Evolutionary conservation across 306 rosid species (phyloP), one percentile per base, ranked within the genome.

Genomic region (Rosa lucieae): DNA sequence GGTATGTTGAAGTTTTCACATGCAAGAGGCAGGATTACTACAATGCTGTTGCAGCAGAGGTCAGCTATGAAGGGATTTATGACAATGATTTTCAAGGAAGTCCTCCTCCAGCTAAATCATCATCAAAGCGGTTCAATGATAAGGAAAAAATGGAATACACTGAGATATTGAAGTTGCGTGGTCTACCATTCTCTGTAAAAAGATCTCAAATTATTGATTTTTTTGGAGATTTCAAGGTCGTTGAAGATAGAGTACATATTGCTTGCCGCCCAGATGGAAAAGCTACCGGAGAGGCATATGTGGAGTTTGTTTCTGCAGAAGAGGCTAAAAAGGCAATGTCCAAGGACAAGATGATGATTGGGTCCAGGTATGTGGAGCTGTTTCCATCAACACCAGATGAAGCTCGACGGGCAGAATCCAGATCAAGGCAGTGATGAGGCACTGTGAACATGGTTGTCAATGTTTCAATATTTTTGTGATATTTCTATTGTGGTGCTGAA

Each of bases 291-390:
- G 99, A 96, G 82, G 99, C 99, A 43, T 96, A 84, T 48, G 99
- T 93, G 59, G 99, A 96, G 92, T 96, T 96, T 86, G 84, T 80
- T 17, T 91, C 99, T 26, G 79, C 81, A 8, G 99, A 91, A 8
- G 98, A 96, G 88, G 99, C 99, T 6, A 93, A 90, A 88, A 88
- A 80, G 70, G 98, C 99, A 26, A 96, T 96, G 98, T 65, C 86
- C 88, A 96, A 88, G 88, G 99, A 96, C 85, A 96, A 96, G 91
- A 96, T 91, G 98, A 93, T 93, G 43, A 96, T 96, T 29, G 99
- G 99, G 53, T 93, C 99, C 51, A 93, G 99, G 90, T 96, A 96
- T 70, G 98, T 93, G 84, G 99, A 96, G 88, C 88, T 96, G 89
- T 96, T 96, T 79, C 99, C 99, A 56, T 96, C 99, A 29, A 96